Percentiles rank a stretch among this genome's conserved stretches.
Evolutionary conservation across 2,329 filamentous ascomycete genomes (phyloP).

Genomic region (Hymenoscyphus scutula): DNA sequence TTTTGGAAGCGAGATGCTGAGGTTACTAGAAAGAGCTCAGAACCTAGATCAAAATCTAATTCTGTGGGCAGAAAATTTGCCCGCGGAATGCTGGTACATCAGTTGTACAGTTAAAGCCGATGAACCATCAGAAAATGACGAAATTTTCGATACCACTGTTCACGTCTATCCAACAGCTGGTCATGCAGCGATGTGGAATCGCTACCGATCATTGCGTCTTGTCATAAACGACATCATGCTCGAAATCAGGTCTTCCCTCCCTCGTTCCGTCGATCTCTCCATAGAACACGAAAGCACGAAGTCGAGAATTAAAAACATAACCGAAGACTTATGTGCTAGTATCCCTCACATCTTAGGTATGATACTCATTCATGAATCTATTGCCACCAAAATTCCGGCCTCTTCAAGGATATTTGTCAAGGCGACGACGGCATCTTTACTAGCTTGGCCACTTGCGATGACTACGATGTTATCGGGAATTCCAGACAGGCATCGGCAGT

Average conservation of each 20-base stretch:
- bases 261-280: not conserved
- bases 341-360: slow-evolving; percentile 13
- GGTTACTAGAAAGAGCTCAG: slow-evolving; percentile 9
- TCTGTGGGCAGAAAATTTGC: slow-evolving; percentile 12
- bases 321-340: slow-evolving; percentile 19
- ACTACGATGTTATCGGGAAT: slow-evolving; percentile 12
- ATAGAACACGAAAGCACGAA: not conserved
- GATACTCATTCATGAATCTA: slow-evolving; percentile 1
- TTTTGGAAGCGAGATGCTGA: not conserved
- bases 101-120: not conserved
- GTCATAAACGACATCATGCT: slow-evolving; percentile 15
- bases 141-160: slow-evolving; percentile 5
- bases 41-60: slow-evolving; percentile 11
- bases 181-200: slow-evolving; percentile 20
- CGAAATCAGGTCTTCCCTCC: not conserved
- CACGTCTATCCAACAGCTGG: slow-evolving; percentile 15
- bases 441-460: slow-evolving; percentile 19
- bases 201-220: slow-evolving; percentile 17
- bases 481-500: slow-evolving; percentile 5
- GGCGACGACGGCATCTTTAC: slow-evolving; percentile 11
- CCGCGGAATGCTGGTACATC: slow-evolving; percentile 12
- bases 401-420: slow-evolving; percentile 6
- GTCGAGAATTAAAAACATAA: slow-evolving; percentile 2
- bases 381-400: slow-evolving; percentile 1
- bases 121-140: not conserved